Evolutionary conservation across 208 protist species (phyloP), one percentile per base, ranked within the genome.

Genomic region (Leishmania guyanensis): DNA sequence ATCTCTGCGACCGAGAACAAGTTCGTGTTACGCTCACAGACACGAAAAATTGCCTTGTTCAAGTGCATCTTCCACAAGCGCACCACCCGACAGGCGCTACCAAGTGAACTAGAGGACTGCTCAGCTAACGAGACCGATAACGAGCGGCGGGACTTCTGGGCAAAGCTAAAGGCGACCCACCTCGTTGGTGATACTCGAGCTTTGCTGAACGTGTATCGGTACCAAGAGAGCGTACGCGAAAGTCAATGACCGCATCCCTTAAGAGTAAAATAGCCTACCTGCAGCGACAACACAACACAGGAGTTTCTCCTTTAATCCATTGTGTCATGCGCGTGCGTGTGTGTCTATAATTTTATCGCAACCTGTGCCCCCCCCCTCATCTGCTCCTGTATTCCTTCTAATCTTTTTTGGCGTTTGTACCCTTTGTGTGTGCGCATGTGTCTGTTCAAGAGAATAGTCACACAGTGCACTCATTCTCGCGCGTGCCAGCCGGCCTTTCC

Each of bases 31-130:
- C 84, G 81, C 50, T 83, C 86, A 74, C 95, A 98, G 77, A 87
- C 84, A 20, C 88, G 95, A 3, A 97, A 97, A 71, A 75, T 93
- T 58, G 95, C 93, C 4, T 83, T 97, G 2, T 96, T 97, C 75
- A 85, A 88, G 36, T 98, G 86, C 80, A 89, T 96, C 78, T 91
- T 98, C 83, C 88, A 90, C 65, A 88, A 94, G 75, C 69, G 90
- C 82, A 88, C 88, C 20, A 94, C 81, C 70, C 91, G 89, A n/a
- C 69, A 81, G 5, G 89, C 89, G 0, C 79, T 75, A 65, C 76
- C 84, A 6, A 76, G 85, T 39, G 91, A 97, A 62, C 46, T 97
- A 56, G 51, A 85, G 33, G 92, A 96, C 60, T 96, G 89, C 80
- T 64, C 85, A 17, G 85, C 84, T n/a, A 85, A 39, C 22, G 94